These are phyloP conservation scores for Apophysomyces ossiformis DNA, from an alignment of 371 early-diverging fungal species.

Conservation along the genomic window DNA sequence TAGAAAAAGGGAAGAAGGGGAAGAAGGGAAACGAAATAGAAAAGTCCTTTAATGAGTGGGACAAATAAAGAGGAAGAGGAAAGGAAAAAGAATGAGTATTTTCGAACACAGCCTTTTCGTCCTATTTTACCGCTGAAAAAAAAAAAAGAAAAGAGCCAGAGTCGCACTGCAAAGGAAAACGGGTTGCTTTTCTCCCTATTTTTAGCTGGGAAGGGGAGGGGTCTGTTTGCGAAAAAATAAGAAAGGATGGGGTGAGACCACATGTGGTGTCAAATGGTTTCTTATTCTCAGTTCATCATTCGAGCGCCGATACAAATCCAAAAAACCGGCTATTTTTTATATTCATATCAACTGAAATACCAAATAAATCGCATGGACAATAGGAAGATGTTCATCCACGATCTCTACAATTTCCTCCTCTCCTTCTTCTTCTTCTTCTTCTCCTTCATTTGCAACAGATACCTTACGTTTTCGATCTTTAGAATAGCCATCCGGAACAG, in stretches of 20 bases:
- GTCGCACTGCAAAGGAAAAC: background rate
- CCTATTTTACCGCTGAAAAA: slow-evolving; percentile 1
- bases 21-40: slow-evolving; percentile 1
- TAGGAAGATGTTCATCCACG: slow-evolving; percentile 43
- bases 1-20: slow-evolving; percentile 19
- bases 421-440: slow-evolving; percentile 28
- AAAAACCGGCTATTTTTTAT: background rate
- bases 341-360: slow-evolving; percentile 38
- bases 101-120: slow-evolving; percentile 4
- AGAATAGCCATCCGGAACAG: slow-evolving; percentile 83
- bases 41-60: background rate
- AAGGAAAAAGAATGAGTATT: background rate
- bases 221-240: background rate
- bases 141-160: background rate
- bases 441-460: slow-evolving; percentile 25
- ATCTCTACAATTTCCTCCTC: slow-evolving; percentile 34
- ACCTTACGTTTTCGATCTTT: slow-evolving; percentile 60
- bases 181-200: background rate
- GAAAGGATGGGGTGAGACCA: slow-evolving; percentile 4
- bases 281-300: background rate
- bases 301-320: background rate
- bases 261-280: slow-evolving; percentile 10
- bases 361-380: slow-evolving; percentile 55
- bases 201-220: slow-evolving; percentile 2
- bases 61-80: background rate